phyloP scores from a whole-genome alignment of 257 asterid genomes.

The Ilex aquifolium region DNA sequence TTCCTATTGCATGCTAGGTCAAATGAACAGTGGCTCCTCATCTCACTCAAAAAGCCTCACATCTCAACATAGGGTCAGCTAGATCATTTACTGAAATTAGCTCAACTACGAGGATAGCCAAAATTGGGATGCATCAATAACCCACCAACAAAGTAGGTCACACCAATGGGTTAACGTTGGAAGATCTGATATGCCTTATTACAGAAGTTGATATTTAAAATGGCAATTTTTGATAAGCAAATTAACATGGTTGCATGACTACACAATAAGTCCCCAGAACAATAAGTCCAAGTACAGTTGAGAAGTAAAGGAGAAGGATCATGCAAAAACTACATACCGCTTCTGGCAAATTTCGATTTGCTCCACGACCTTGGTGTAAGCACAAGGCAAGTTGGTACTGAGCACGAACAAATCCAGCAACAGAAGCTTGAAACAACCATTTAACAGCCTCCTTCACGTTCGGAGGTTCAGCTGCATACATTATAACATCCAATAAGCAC shows the following conservation, averaged over 20 bases:
- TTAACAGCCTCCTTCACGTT: slow-evolving; percentile 57
- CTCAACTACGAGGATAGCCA: neutral
- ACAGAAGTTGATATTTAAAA: neutral
- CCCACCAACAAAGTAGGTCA: neutral
- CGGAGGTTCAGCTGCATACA: slow-evolving; percentile 56
- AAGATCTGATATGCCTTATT: neutral
- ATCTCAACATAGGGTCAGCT: no score
- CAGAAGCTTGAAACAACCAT: slow-evolving; percentile 68
- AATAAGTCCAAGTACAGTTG: no score
- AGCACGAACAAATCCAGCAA: slow-evolving; percentile 81
- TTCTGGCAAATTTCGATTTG: slow-evolving; percentile 46
- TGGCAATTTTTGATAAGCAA: neutral
- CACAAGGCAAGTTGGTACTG: slow-evolving; percentile 94
- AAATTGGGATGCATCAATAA: neutral
- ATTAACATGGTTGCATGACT: neutral
- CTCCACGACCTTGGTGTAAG: slow-evolving; percentile 75
- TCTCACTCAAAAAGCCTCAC: neutral
- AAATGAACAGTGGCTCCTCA: neutral
- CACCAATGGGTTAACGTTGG: neutral
- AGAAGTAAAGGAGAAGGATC: neutral
- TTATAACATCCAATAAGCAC: neutral
- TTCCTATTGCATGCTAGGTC: neutral
- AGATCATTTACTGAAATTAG: neutral
- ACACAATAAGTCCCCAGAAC: neutral
- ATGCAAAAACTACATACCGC: slow-evolving; percentile 42